Percentiles rank a stretch among this genome's conserved stretches.
These are phyloP conservation scores for Talaromyces sp. DNA, from an alignment of 2,329 filamentous ascomycete genomes.

Conservation along the genomic window DNA sequence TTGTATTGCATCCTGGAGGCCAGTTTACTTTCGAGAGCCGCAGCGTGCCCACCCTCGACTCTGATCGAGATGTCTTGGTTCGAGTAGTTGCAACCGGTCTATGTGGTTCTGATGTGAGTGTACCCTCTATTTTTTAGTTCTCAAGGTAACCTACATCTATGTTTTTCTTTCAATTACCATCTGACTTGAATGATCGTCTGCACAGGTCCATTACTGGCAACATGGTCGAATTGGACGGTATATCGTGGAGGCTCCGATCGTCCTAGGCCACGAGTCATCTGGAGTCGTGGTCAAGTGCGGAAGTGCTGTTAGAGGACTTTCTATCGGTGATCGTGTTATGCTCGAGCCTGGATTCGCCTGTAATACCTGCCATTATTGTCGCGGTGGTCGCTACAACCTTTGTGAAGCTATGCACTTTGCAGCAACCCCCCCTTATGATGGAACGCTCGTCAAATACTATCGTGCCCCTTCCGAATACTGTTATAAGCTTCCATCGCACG, in stretches of 20 bases:
- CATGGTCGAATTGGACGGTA: background rate
- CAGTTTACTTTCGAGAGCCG: conserved; percentile 14
- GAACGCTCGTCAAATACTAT: background rate
- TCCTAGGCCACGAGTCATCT: background rate
- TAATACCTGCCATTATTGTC: background rate
- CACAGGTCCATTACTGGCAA: background rate
- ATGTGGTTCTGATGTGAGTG: conserved; percentile 70
- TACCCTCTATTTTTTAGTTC: too few species aligned
- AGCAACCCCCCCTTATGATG: background rate
- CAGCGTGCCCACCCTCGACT: conserved; percentile 16
- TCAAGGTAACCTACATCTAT: too few species aligned
- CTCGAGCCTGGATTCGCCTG: background rate
- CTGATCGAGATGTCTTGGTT: conserved; percentile 65
- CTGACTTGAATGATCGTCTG: background rate
- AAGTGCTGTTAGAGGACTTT: background rate
- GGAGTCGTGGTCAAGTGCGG: background rate
- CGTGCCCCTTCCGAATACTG: background rate
- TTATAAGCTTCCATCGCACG: background rate
- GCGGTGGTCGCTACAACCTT: background rate
- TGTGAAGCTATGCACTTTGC: background rate
- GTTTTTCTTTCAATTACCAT: too few species aligned
- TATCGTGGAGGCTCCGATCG: background rate
- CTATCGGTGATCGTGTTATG: background rate
- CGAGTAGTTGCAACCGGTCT: conserved; percentile 77
- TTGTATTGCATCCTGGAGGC: background rate